phyloP scores from a whole-genome alignment of 2,329 filamentous ascomycete genomes.

The Hymenoscyphus infarciens region DNA sequence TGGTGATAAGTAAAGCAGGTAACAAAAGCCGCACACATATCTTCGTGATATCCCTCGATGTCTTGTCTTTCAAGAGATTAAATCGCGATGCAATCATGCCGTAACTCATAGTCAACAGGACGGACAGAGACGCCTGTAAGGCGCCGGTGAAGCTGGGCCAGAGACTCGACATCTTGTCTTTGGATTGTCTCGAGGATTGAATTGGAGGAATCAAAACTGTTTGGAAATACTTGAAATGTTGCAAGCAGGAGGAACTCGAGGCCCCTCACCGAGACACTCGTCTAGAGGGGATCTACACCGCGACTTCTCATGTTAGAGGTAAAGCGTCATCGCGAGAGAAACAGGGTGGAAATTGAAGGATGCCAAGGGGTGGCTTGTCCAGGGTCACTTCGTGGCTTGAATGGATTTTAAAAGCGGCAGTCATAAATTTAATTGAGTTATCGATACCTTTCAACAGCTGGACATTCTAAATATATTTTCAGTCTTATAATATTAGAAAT shows the following conservation, averaged over 20 bases:
- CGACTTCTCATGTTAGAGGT: neutral
- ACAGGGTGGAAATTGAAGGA: neutral
- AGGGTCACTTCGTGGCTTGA: neutral
- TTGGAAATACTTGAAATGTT: neutral
- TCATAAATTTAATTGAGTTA: too few species aligned
- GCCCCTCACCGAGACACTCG: neutral
- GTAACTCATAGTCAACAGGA: conserved; percentile 50
- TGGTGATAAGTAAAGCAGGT: conserved; percentile 50
- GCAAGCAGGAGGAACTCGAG: neutral
- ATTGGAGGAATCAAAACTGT: neutral
- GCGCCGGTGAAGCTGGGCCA: conserved; percentile 44
- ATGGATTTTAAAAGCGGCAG: too few species aligned
- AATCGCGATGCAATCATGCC: conserved; percentile 50
- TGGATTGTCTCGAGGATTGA: neutral
- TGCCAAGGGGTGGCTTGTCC: neutral
- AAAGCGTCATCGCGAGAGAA: neutral
- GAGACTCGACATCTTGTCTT: conserved; percentile 20
- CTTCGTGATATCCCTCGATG: conserved; percentile 50
- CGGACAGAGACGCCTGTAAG: conserved; percentile 51
- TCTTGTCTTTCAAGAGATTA: conserved; percentile 43
- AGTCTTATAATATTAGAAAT: too few species aligned
- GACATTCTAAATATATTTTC: too few species aligned
- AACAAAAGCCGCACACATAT: conserved; percentile 51
- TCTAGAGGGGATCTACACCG: neutral
- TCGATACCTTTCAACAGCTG: too few species aligned